Conservation (phyloP, 352 stramenopile species). For the Phytophthora brassicae region DNA sequence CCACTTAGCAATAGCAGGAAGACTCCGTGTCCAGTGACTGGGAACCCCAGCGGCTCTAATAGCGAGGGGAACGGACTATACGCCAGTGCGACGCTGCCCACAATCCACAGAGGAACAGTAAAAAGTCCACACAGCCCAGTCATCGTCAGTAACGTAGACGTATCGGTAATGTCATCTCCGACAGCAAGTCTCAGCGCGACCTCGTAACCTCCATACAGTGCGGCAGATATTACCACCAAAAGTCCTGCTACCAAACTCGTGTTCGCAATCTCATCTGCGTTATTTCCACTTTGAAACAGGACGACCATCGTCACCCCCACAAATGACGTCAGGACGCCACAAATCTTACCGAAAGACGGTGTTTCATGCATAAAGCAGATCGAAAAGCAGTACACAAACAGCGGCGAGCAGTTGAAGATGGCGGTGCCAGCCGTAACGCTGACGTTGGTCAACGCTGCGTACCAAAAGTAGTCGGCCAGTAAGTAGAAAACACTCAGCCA, state of each 20-base stretch:
- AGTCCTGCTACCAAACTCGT: constrained; percentile 41
- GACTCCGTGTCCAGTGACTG: constrained; percentile 34
- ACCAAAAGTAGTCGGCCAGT: constrained; percentile 64
- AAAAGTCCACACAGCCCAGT: constrained; percentile 41
- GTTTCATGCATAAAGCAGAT: constrained; percentile 56
- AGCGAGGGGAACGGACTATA: constrained; percentile 42
- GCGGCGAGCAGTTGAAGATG: constrained; percentile 63
- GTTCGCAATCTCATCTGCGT: constrained; percentile 24
- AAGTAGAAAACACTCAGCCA: constrained; percentile 47
- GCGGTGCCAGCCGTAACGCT: constrained; percentile 48
- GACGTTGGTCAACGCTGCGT: constrained; percentile 43
- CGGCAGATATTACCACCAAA: constrained; percentile 49
- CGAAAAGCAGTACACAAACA: constrained; percentile 75
- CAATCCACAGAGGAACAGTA: constrained; percentile 48
- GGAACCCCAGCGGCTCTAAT: constrained; percentile 52
- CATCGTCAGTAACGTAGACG: constrained; percentile 42
- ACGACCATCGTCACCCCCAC: constrained; percentile 51
- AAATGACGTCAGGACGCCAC: constrained; percentile 46
- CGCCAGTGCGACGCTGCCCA: constrained; percentile 43
- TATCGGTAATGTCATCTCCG: constrained; percentile 49
- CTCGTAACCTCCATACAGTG: constrained; percentile 53
- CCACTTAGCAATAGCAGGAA: constrained; percentile 37
- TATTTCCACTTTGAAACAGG: constrained; percentile 38
- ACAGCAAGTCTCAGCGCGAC: constrained; percentile 42
- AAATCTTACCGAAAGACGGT: constrained; percentile 39